Evolutionary conservation across 2,329 filamentous ascomycete species (phyloP).

Genomic region (Trichoderma sp.): DNA sequence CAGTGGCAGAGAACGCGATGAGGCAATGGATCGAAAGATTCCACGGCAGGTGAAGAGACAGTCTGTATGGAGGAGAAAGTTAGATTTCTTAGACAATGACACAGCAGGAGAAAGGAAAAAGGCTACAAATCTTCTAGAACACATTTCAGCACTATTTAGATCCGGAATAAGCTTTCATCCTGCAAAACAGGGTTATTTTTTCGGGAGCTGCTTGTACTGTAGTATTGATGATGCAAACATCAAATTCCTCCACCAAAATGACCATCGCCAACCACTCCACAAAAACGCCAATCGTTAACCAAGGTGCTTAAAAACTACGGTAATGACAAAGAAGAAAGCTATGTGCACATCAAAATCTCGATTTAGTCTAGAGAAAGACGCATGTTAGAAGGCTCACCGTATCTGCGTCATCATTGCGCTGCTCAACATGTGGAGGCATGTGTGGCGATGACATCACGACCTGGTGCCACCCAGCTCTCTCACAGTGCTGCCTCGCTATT

Average conservation of each 20-base stretch:
- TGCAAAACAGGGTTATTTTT: background rate
- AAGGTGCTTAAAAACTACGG: background rate
- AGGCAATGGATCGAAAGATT: constrained; percentile 31
- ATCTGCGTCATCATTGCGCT: constrained; percentile 21
- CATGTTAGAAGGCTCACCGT: background rate
- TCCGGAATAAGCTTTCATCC: background rate
- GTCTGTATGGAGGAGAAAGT: background rate
- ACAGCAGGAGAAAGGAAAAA: background rate
- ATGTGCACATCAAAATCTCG: background rate
- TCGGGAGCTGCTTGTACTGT: background rate
- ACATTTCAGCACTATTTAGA: background rate
- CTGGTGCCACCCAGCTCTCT: background rate
- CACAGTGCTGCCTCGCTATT: background rate
- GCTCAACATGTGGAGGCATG: constrained; percentile 10
- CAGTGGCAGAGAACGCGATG: constrained; percentile 49
- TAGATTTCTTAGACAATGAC: background rate
- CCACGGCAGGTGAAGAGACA: background rate
- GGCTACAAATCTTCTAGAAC: background rate
- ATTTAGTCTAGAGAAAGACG: background rate
- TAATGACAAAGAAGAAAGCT: background rate
- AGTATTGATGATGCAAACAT: background rate
- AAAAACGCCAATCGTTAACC: background rate
- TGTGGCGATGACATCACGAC: constrained; percentile 22
- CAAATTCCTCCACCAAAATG: background rate
- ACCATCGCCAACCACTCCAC: background rate